Percentiles rank a stretch among this genome's conserved stretches.
Conservation (phyloP, 2,329 filamentous ascomycete species). For the Sporothrix schenckii region DNA sequence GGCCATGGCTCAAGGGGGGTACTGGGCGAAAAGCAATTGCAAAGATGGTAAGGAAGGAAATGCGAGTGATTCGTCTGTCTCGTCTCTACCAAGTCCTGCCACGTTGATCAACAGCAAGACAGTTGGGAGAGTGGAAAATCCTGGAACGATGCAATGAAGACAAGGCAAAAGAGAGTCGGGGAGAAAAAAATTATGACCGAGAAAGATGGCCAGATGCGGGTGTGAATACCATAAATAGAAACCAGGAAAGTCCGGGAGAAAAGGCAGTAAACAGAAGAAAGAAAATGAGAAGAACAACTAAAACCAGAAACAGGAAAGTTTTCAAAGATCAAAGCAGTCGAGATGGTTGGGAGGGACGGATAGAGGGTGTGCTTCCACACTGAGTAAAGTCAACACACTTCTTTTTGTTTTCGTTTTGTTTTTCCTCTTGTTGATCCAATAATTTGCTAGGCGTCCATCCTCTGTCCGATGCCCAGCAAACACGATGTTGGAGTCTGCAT, state of each 20-base stretch:
- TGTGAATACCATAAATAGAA: slow-evolving; percentile 26
- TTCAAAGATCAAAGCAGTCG: slow-evolving; percentile 2
- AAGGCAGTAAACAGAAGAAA: not conserved
- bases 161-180: not conserved
- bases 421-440: not conserved
- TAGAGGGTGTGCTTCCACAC: not conserved
- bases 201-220: slow-evolving; percentile 7
- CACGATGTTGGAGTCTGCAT: slow-evolving; percentile 9
- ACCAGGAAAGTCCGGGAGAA: not conserved
- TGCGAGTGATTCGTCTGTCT: not conserved
- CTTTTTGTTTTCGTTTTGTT: not conserved
- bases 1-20: slow-evolving; percentile 24
- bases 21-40: not conserved
- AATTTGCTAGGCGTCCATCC: slow-evolving; percentile 5
- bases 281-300: slow-evolving; percentile 5
- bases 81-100: not conserved
- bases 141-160: not conserved
- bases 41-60: not conserved
- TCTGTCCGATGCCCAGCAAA: slow-evolving; percentile 5
- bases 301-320: not conserved
- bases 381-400: not conserved
- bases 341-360: slow-evolving; percentile 10
- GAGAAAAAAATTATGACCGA: not conserved
- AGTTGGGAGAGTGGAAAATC: not conserved
- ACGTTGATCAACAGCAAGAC: not conserved